Conservation (phyloP, 805 yeast genomes). For the Pichia deserticola region DNA sequence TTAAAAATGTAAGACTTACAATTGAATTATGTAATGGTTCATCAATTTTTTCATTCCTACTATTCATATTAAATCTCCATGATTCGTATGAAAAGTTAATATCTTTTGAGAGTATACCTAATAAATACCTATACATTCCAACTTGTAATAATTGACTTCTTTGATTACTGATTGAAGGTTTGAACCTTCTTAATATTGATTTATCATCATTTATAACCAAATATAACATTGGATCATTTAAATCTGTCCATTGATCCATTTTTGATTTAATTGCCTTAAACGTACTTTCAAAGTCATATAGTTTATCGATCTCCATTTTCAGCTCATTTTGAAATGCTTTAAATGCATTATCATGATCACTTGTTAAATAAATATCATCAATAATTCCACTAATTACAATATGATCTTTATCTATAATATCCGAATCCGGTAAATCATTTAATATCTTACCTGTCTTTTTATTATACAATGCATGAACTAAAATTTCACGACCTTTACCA, state of each 20-base stretch:
- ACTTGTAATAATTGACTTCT: conserved; percentile 48
- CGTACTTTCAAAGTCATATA: conserved; percentile 18
- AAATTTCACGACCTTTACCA: conserved; percentile 57
- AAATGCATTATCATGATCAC: conserved; percentile 12
- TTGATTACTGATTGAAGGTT: conserved; percentile 31
- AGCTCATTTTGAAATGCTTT: conserved; percentile 19
- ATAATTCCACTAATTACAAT: conserved; percentile 58
- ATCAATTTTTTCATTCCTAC: conserved; percentile 43
- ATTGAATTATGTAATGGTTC: conserved; percentile 37
- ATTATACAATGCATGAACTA: conserved; percentile 43
- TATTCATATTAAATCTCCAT: conserved; percentile 38
- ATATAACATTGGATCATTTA: conserved; percentile 19
- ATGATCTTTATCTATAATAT: conserved; percentile 17
- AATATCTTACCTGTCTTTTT: conserved; percentile 5
- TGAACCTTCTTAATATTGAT: conserved; percentile 38
- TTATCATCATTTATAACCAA: conserved; percentile 50
- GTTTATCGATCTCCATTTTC: conserved; percentile 1
- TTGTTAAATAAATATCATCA: conserved; percentile 37
- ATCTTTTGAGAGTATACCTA: conserved; percentile 31
- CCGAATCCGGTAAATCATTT: conserved; percentile 4
- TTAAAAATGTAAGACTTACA: conserved; percentile 32
- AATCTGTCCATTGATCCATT: conserved; percentile 22
- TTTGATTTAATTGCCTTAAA: conserved; percentile 8
- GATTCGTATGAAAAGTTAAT: conserved; percentile 32
- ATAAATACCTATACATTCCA: conserved; percentile 46